Evolutionary conservation across 495 filamentous ascomycete species (phyloP).

Genomic region (Aspergillus heteromorphus): DNA sequence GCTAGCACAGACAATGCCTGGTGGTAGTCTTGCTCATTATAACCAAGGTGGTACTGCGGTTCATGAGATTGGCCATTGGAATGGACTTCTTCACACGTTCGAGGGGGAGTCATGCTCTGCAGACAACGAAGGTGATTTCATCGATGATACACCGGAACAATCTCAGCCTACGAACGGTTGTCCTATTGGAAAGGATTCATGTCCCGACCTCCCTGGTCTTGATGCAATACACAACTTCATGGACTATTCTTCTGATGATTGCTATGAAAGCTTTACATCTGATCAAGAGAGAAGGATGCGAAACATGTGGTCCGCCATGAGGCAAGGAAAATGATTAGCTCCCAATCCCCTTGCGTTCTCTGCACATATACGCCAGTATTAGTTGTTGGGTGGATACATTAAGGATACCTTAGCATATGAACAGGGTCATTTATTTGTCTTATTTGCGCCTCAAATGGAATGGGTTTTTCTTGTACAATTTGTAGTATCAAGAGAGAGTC

Average conservation of each 20-base stretch:
- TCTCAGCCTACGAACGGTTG: conserved; percentile 45
- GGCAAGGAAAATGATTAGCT: conserved; percentile 31
- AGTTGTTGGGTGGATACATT: too few relatives aligned
- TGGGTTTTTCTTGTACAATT: too few relatives aligned
- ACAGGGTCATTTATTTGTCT: too few relatives aligned
- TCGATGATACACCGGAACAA: conserved; percentile 50
- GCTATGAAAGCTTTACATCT: conserved; percentile 44
- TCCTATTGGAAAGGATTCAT: conserved; percentile 43
- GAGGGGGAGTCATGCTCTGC: conserved; percentile 43
- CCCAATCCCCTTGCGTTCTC: background rate
- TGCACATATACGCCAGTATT: background rate
- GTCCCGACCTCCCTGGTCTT: conserved; percentile 36
- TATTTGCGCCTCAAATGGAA: too few relatives aligned
- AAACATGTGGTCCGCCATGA: conserved; percentile 41
- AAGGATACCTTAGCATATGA: too few relatives aligned
- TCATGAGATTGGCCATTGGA: conserved; percentile 58
- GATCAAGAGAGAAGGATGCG: conserved; percentile 42
- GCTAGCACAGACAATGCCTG: conserved; percentile 47
- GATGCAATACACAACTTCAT: conserved; percentile 52
- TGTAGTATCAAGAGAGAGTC: too few relatives aligned
- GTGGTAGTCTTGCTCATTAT: conserved; percentile 37
- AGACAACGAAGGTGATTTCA: conserved; percentile 43
- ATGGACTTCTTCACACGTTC: conserved; percentile 53
- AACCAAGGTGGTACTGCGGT: conserved; percentile 47
- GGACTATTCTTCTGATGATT: conserved; percentile 53